A percentile compares a stretch with the other conserved stretches of the same genome.
Evolutionary conservation across 176 grass and related monocot genomes (phyloP).

Genomic region (Thalia dealbata): DNA sequence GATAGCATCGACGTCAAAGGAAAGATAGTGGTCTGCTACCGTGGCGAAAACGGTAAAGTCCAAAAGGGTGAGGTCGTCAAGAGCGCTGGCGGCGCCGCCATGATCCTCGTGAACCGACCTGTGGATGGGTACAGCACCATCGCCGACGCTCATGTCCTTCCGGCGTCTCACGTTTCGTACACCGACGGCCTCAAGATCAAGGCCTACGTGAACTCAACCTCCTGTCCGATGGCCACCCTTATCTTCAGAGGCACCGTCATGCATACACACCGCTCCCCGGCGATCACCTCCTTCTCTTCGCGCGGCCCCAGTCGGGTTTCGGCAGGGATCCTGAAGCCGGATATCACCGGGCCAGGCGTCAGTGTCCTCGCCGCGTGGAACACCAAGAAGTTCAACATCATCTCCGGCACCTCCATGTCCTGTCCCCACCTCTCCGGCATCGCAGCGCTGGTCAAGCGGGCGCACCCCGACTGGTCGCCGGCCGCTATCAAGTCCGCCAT

Average conservation of each 20-base stretch:
- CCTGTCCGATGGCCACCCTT: constrained; percentile 19
- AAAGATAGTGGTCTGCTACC: constrained; percentile 4
- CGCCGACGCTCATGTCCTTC: background rate
- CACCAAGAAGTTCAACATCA: constrained; percentile 17
- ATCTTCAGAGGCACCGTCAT: constrained; percentile 36
- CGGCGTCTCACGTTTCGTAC: constrained; percentile 5
- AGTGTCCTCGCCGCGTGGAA: constrained; percentile 33
- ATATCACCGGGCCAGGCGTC: constrained; percentile 39
- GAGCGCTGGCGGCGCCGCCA: constrained; percentile 4
- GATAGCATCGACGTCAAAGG: background rate
- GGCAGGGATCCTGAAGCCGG: constrained; percentile 52
- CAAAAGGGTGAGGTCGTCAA: background rate
- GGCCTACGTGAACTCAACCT: constrained; percentile 14
- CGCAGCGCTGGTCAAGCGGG: constrained; percentile 41
- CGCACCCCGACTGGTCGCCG: constrained; percentile 44
- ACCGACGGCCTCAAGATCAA: background rate
- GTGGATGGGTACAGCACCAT: background rate
- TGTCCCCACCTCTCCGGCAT: constrained; percentile 52
- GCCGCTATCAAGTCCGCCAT: constrained; percentile 55
- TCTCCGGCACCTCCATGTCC: constrained; percentile 58
- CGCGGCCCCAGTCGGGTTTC: background rate
- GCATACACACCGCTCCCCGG: background rate
- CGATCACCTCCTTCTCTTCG: constrained; percentile 1
- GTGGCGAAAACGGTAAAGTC: background rate
- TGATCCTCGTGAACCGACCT: background rate